Evolutionary conservation across 78 protist species (phyloP), one percentile per base, ranked within the genome.

Genomic region (Dictyostelium discoideum): DNA sequence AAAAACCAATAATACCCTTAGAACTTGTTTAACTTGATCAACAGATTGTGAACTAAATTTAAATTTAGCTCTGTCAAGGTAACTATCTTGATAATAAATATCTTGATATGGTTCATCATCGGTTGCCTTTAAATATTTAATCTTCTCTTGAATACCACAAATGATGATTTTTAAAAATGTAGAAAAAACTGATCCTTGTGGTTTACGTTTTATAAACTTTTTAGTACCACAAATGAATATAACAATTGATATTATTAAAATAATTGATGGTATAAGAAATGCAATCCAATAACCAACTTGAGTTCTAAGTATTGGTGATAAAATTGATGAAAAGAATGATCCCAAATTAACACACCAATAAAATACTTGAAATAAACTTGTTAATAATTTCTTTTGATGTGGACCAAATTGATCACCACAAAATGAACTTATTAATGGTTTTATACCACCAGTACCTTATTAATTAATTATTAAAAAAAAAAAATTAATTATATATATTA

Each of bases 361-460:
- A 77, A 96, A 97, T 0, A 94, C 24, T 18, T 92, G 72, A 78
- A 97, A 97, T 22, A 96, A 60, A 20, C 78, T 79, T 48, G 39
- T 32, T 16, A 97, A 32, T 39, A 90, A n/a, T 20, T 77, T 22
- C 14, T n/a, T 46, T 85, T 85, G 97, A 65, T 80, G 54, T 3
- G 87, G 57, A 2, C 88, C 74, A 24, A 97, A 76, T 85, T 97
- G 98, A 48, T 97, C 98, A 39, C 97, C 98, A 74, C 96, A 92
- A 32, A 97, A 93, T 42, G 96, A 63, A 7, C 95, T 82, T 4
- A 94, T 92, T 3, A 95, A 86, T 29, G 95, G 93, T 86, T 93
- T 85, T 24, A 90, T 83, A 50, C 98, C 98, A 32, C 98, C 98
- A 4, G 98, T 97, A 74, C 98, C 97, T 54, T 42, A 42, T 42